These are phyloP conservation scores for Phalaenopsis aphrodite DNA, from an alignment of 106 monocot species.

Conservation along the genomic window DNA sequence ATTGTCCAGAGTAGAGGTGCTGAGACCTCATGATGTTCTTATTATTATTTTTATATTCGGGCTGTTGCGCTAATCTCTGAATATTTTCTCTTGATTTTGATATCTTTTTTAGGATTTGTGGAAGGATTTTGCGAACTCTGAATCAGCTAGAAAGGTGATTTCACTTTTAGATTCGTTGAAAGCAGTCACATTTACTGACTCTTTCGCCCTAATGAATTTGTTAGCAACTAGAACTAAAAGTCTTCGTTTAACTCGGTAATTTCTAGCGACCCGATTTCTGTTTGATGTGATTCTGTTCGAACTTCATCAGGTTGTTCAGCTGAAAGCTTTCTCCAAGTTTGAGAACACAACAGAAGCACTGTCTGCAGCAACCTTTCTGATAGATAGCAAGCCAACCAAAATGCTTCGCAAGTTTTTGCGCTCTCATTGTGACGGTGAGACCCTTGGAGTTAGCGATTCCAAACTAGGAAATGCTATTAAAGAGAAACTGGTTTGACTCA, in stretches of 20 bases:
- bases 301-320: slow-evolving; percentile 53
- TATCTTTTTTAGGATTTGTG: slow-evolving; percentile 56
- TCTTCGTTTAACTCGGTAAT: neutral
- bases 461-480: slow-evolving; percentile 93
- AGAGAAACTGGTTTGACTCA: slow-evolving; percentile 64
- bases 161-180: neutral
- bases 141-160: slow-evolving; percentile 63
- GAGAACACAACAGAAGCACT: slow-evolving; percentile 89
- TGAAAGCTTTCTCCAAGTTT: slow-evolving; percentile 90
- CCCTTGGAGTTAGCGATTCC: slow-evolving; percentile 88
- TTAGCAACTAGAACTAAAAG: neutral
- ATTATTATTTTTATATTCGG: neutral
- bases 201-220: neutral
- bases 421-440: slow-evolving; percentile 69
- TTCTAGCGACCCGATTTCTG: neutral
- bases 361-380: slow-evolving; percentile 59
- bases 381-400: slow-evolving; percentile 93
- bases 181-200: neutral
- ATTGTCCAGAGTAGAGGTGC: slow-evolving; percentile 23
- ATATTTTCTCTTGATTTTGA: neutral
- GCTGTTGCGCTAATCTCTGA: neutral
- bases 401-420: slow-evolving; percentile 82
- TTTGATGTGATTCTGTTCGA: slow-evolving; percentile 1
- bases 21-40: neutral
- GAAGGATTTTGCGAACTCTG: slow-evolving; percentile 61